Base-by-base conservation (phyloP, 164 flowering plant species). In the Vitis rotundifolia region DNA sequence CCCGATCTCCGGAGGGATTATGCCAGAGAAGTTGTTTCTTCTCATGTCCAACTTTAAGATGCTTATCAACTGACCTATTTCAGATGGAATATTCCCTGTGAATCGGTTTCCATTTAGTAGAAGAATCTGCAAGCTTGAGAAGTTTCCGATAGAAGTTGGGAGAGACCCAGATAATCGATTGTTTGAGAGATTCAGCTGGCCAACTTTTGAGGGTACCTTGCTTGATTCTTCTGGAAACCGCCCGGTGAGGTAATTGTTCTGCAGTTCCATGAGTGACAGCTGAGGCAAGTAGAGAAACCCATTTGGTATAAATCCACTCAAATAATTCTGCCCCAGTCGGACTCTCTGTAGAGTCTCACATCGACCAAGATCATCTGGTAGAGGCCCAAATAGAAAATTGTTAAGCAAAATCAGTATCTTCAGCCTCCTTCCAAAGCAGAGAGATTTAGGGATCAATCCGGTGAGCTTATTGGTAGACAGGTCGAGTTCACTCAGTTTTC, bases 391-490 rank as follows among this genome's bases (percentile, higher is more conserved):
- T 11, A 90, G 78, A 73, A 83, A 88, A 71, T 90, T 89, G 71
- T 80, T 76, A 47, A 85, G 79, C 73, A 85, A 31, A 64, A 89
- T 89, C 74, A 89, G 58, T 56, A 75, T 85, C 61, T 61, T 61
- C 9, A 89, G 76, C 69, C 31, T 80, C 68, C 81, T 79, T 16
- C 86, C 89, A n/a, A 50, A 75, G 68, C 93, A 87, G 8, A 89
- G 83, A 26, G 80, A 68, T 13, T 16, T 76, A 1, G 91, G 91
- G 59, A 89, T 69, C 50, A 68, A 49, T 49, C 93, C 89, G 2
- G 93, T 85, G 26, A 89, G 86, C 76, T 84, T 87, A 65, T 90
- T 90, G 0, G 79, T 77, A 0, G 95, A 90, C 48, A 90, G 77
- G 74, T 88, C 92, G 44, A 90, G 79, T 51, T 76, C 68, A 8